Evolutionary conservation across 2,329 filamentous ascomycete species (phyloP).

Genomic region (Chalara sp.): DNA sequence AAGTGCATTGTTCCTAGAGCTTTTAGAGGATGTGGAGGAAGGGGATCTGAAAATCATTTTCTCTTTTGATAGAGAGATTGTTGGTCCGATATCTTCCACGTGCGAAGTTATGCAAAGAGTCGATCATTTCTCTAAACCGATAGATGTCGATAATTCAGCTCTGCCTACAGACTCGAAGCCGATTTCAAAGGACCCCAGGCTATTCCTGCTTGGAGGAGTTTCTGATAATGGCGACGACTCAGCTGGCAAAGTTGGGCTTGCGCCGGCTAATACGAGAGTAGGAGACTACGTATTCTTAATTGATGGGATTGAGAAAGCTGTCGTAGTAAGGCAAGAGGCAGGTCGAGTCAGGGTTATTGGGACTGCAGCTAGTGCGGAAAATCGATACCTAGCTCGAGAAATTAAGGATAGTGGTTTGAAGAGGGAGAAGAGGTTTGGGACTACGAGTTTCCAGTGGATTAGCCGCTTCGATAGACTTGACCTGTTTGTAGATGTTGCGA

Average conservation of each 20-base stretch:
- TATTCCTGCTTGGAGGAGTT: not conserved
- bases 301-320: not conserved
- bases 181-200: not conserved
- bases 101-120: not conserved
- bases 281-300: slow-evolving; percentile 2
- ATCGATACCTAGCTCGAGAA: not conserved
- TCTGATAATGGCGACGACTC: not conserved
- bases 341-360: not conserved
- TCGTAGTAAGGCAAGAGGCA: not conserved
- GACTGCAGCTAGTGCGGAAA: slow-evolving; percentile 1
- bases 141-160: too few species aligned
- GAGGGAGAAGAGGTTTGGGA: not conserved
- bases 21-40: not conserved
- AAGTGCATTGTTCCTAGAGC: slow-evolving; percentile 5
- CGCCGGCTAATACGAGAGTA: not conserved
- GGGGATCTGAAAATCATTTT: not conserved
- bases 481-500: not conserved
- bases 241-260: slow-evolving; percentile 2
- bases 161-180: not conserved
- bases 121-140: not conserved
- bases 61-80: not conserved
- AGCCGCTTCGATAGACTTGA: not conserved
- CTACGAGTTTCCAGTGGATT: not conserved
- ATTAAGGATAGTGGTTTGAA: not conserved
- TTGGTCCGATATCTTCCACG: too few species aligned